Evolutionary conservation across 2,329 filamentous ascomycete genomes (phyloP).

Genomic region (Cytospora paraplurivora): DNA sequence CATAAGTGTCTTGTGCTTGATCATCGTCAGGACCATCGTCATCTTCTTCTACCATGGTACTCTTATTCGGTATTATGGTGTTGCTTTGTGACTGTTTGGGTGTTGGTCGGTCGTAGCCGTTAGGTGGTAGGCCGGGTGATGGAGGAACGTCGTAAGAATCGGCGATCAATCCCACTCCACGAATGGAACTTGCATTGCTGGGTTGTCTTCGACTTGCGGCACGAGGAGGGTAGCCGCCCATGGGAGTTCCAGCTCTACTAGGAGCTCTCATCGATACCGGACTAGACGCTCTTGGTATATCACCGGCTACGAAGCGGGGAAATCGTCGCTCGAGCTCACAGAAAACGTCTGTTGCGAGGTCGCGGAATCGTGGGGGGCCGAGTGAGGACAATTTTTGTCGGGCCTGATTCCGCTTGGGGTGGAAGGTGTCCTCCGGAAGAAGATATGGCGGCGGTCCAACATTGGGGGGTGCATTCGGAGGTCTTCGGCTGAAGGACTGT

Average conservation of each 20-base stretch:
- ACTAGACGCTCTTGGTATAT: conserved; percentile 70
- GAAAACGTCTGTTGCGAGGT: conserved; percentile 93
- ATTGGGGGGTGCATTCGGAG: conserved; percentile 53
- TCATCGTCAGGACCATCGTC: conserved; percentile 68
- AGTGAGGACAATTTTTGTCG: conserved; percentile 91
- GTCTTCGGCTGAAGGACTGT: conserved; percentile 65
- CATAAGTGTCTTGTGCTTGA: conserved; percentile 64
- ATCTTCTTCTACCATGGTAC: conserved; percentile 95
- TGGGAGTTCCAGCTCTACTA: conserved; percentile 64
- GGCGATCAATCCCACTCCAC: conserved; percentile 40
- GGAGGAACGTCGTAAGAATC: conserved; percentile 58
- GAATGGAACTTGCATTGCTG: conserved; percentile 65
- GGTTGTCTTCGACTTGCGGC: conserved; percentile 57
- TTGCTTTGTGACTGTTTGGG: conserved; percentile 93
- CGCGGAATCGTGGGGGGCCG: conserved; percentile 81
- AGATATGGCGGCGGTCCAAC: conserved; percentile 69
- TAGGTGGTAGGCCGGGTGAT: conserved; percentile 59
- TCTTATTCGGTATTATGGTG: conserved; percentile 96
- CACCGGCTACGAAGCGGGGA: conserved; percentile 72
- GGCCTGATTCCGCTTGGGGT: conserved; percentile 97
- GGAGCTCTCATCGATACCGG: conserved; percentile 65
- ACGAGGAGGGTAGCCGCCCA: conserved; percentile 51
- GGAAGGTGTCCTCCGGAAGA: conserved; percentile 83
- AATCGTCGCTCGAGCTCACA: conserved; percentile 91
- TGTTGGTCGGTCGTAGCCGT: conserved; percentile 73